Conservation (phyloP, 305 asterid genomes). For the Fraxinus nigra region DNA sequence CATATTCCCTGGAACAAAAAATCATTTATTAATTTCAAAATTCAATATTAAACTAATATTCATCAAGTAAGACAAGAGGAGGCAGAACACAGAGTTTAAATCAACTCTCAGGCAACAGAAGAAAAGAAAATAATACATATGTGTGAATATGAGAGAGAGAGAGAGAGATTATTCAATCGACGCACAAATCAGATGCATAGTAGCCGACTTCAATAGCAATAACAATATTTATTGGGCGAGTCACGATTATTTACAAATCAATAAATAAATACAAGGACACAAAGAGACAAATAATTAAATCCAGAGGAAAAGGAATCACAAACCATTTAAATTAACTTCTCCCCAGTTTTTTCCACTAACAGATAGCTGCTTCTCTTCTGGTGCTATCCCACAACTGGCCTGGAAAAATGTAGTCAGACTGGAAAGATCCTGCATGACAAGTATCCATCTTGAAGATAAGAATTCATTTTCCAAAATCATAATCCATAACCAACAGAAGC, state of each 20-base stretch:
- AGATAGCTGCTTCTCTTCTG: conserved; percentile 94
- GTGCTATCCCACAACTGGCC: conserved; percentile 56
- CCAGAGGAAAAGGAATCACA: conserved; percentile 10
- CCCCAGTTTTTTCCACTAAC: conserved; percentile 99
- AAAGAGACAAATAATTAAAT: background rate
- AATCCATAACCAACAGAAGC: background rate
- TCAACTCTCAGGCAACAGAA: background rate
- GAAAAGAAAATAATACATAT: background rate
- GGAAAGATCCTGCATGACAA: conserved; percentile 68
- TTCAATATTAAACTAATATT: background rate
- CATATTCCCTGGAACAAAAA: conserved; percentile 62
- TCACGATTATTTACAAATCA: background rate
- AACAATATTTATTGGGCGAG: background rate
- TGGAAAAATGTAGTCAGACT: conserved; percentile 74
- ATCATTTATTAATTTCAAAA: background rate
- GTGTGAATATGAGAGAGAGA: background rate
- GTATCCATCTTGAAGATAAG: conserved; percentile 22
- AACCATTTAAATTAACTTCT: conserved; percentile 92
- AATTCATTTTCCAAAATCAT: background rate
- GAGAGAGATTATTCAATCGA: background rate
- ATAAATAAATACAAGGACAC: background rate
- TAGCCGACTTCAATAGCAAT: background rate
- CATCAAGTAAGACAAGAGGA: background rate
- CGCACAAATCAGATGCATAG: conserved; percentile 2
- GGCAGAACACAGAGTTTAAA: conserved; percentile 3